These are phyloP conservation scores for Fonsecaea pedrosoi DNA, from an alignment of 2,329 filamentous ascomycete species.

Conservation along the genomic window DNA sequence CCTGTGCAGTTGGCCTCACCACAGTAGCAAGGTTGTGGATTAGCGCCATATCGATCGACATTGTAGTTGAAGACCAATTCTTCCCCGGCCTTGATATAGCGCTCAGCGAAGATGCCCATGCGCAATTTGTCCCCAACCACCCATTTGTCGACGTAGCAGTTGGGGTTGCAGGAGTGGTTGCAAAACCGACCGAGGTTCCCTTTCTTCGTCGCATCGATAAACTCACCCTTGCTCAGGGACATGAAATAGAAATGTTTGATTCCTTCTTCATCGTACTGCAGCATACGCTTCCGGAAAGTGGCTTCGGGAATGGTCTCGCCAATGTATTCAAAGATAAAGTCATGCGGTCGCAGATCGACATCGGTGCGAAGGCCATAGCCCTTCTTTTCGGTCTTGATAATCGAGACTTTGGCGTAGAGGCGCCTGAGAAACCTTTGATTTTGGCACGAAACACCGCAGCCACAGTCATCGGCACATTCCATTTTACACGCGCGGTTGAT, in stretches of 20 bases:
- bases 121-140: slow-evolving; percentile 95
- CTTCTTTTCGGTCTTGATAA: slow-evolving; percentile 98
- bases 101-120: slow-evolving; percentile 97
- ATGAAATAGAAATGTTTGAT: slow-evolving; percentile 99
- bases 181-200: slow-evolving; percentile 96
- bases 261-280: slow-evolving; percentile 91
- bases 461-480: slow-evolving; percentile 87
- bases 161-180: slow-evolving; percentile 98
- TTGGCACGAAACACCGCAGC: slow-evolving; percentile 85
- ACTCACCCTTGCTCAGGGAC: slow-evolving; percentile 95
- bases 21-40: slow-evolving; percentile 96
- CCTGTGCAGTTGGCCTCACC: slow-evolving; percentile 93
- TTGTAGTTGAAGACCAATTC: slow-evolving; percentile 99
- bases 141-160: slow-evolving; percentile 99
- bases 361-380: slow-evolving; percentile 90
- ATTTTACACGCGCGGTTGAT: slow-evolving; percentile 99
- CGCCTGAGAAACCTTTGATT: slow-evolving; percentile 94
- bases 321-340: slow-evolving; percentile 98
- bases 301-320: slow-evolving; percentile 96
- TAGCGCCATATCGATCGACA: slow-evolving; percentile 94
- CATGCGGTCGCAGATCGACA: slow-evolving; percentile 74
- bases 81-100: slow-evolving; percentile 83
- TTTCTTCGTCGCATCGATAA: slow-evolving; percentile 96
- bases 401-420: slow-evolving; percentile 87
- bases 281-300: slow-evolving; percentile 85